Base-by-base conservation (phyloP, 768 basidiomycete species). In the Trametes meyenii region DNA sequence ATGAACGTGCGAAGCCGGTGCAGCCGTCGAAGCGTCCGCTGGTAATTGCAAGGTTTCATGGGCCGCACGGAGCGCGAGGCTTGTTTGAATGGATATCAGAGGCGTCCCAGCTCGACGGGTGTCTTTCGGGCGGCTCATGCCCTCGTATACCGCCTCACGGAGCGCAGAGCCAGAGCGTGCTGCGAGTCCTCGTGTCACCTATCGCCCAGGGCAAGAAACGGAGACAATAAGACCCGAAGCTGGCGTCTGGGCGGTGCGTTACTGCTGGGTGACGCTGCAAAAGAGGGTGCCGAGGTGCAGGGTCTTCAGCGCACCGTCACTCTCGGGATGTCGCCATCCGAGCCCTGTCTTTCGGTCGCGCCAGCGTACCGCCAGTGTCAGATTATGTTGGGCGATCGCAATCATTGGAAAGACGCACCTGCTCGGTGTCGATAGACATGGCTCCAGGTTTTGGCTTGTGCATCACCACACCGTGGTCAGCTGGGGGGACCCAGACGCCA, bases 331-430 rank as follows among this genome's bases (percentile, higher is more conserved):
- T 4, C 19, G 12, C 45, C 21, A 46, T 21, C 21, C 12, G 21
- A 21, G 45, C 23, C 35, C 29, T 42, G 10, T 24, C 35, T 50
- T 19, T 51, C 7, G 19, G 35, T 36, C 44, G 48, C n/a, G 7
- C 49, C 14, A 24, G 49, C 57, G 49, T 24, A 2, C 36, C 57
- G 42, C 57, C 29, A 6, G 17, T 50, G 57, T 33, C 49, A 58
- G 57, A 43, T 50, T 42, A 29, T 44, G 57, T 58, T 58, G 17
- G 5, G 49, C 40, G 57, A 58, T 58, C 40, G 49, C 19, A 23
- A 56, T 56, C n/a, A 33, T 5, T 50, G 36, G 38, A 39, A 17
- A 43, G 40, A 35, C 40, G 24, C 40, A 51, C 48, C 29, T n/a
- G 40, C 29, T 46, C 48, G 26, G 48, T 49, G 39, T 12, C n/a